Base-by-base conservation (phyloP, 345 rosid species). In the Eucalyptus albens region DNA sequence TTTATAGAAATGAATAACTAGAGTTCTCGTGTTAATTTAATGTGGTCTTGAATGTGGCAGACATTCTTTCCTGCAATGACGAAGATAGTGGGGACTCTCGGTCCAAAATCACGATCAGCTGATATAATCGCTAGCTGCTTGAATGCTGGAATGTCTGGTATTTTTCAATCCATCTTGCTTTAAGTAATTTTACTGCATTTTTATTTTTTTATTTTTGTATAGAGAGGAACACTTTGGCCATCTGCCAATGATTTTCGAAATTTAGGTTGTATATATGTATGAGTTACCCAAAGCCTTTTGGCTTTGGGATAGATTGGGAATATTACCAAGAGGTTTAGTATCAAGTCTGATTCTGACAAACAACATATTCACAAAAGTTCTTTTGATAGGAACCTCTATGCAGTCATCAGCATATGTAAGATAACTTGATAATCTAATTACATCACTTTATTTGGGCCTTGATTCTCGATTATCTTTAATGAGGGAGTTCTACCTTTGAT, bases 121-220 rank as follows among this genome's bases (percentile, higher is more conserved):
- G 94, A 95, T 42, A 89, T 90, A 47, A 96, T 96, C 89, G 88
- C 94, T 62, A 82, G 86, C 42, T 96, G 97, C 92, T 89, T 96
- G 60, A 94, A 93, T 17, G 95, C 96, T 11, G 97, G 97, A 87
- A 96, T 96, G 97, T 95, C 97, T 37, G 97, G 97, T 96, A 92
- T 11, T 10, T 21, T 44, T 21, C 47, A 2, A 77, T 37, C 83
- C 27, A 77, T 77, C 45, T 5, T 77, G 83, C 47, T 37, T 77
- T 19, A 13, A 37, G 83, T 77, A 40, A 77, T 37, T 77, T 69
- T 83, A 27, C 49, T 47, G 67, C 72, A 24, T 45, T 86, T 24
- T 86, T 87, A 10, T 56, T 56, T 44, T 44, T 24, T 24, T 56
- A 2, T 85, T 22, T 86, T 86, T 87, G 60, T 21, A 72, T 72